Evolutionary conservation across 78 protist species (phyloP), one percentile per base, ranked within the genome.

Genomic region (Protostelium mycophagum): DNA sequence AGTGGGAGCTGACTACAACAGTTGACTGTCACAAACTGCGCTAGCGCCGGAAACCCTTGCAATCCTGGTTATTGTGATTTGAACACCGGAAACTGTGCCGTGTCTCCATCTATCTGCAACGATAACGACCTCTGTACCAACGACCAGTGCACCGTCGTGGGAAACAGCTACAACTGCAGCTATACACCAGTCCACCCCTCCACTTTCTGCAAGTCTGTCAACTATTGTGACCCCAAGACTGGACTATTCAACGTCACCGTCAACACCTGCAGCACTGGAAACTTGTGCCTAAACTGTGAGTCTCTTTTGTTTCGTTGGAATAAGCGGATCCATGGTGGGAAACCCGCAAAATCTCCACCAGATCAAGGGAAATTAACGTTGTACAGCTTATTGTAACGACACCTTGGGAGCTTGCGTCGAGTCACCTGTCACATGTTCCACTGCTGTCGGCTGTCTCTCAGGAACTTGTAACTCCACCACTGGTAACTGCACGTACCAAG

Each of bases 81-180:
- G 31, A 16, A 51, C 73, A 51, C 73, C 16, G 73, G 73, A 51
- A 51, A 51, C 5, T 51, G 73, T 16, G 73, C 73, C 73, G 73
- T 16, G 73, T 16, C 16, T 5, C 5, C 73, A 16, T 25, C 5
- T 16, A 16, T 51, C 29, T 89, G 91, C 37, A 89, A 92, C 63
- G 92, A 88, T 36, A 35, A 37, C 39, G 83, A 88, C 85, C 85
- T 85, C 63, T 88, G 88, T 37, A 92, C 94, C 35, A 23, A 85
- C 28, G 94, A 92, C 85, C 28, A 36, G 1, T 92, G 94, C 35
- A 29, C 87, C 25, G 73, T 51, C 16, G 31, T 25, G 73, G 16
- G 16, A 5, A 16, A 16, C 5, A 51, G 16, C 31, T 5, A 5
- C 16, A 16, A 25, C 73, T 51, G 73, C 73, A 51, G 73, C 73